Evolutionary conservation across 1,284 basidiomycete genomes (phyloP).

Genomic region (Boletellus sp.): DNA sequence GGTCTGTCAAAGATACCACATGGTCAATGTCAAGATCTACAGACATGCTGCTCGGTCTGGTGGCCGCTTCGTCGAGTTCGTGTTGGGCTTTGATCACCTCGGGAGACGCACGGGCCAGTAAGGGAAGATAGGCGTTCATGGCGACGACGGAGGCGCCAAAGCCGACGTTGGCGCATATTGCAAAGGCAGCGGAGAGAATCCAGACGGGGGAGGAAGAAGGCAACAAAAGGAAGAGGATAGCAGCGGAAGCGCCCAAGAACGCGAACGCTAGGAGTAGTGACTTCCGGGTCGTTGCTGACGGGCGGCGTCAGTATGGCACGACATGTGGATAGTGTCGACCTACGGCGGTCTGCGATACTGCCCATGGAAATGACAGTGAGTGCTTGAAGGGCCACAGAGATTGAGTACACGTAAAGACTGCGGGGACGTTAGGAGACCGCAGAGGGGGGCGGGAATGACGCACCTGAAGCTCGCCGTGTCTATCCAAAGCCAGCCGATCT

Average conservation of each 20-base stretch:
- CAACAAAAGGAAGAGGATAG: conserved; percentile 69
- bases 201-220: conserved; percentile 67
- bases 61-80: conserved; percentile 31
- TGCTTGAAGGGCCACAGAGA: conserved; percentile 83
- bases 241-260: conserved; percentile 60
- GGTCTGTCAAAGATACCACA: conserved; percentile 8
- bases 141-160: conserved; percentile 85
- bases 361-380: conserved; percentile 89
- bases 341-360: conserved; percentile 82
- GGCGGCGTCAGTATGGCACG: conserved; percentile 1
- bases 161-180: conserved; percentile 73
- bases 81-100: conserved; percentile 50
- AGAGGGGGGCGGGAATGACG: conserved; percentile 18
- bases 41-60: conserved; percentile 16
- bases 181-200: conserved; percentile 59
- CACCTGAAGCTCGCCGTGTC: conserved; percentile 88
- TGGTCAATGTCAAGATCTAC: conserved; percentile 23
- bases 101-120: conserved; percentile 63
- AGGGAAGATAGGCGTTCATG: conserved; percentile 85
- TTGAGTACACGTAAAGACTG: conserved; percentile 83
- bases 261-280: conserved; percentile 75
- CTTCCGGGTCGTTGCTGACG: conserved; percentile 74
- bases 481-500: conserved; percentile 76
- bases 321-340: conserved; percentile 28
- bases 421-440: background rate